Base-by-base conservation (phyloP, 805 yeast genomes). In the Saturnispora galanensis region DNA sequence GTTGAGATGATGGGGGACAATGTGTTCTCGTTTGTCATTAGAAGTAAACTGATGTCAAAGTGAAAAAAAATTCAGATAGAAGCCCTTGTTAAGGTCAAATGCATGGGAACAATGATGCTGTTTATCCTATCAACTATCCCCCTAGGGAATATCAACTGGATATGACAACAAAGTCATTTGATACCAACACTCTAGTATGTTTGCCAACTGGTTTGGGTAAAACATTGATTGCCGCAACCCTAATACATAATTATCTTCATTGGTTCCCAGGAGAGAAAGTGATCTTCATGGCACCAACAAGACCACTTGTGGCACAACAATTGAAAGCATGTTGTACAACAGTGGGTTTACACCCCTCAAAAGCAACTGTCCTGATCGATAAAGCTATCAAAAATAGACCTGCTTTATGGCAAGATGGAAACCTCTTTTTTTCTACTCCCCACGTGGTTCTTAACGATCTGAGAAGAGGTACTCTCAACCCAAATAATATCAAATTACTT, bases 141-240 rank as follows among this genome's bases (percentile, higher is more conserved):
- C 69, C 82, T 0, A 75, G 99, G 58, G 95, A 87, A 48, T 93
- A 94, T 59, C 99, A 93, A 64, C 79, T 71, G 56, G 80, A 81
- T 51, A 88, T 93, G 45, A 86, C 88, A 3, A 67, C 70, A 38
- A 74, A 77, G 46, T 81, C 96, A 0, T 66, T 93, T 32, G 78
- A 74, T 54, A 70, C 79, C 49, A 93, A 93, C 56, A 59, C 82
- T 3, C 66, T 93, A 18, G 90, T 95, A 57, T 95, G 97, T 0
- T 74, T 93, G 12, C 99, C 99, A 1, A 93, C 99, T 0, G 99
- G 99, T 52, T 69, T 89, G 60, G 99, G 99, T 34, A 93, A 93
- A 64, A 93, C 99, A 0, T 87, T 93, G 51, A 88, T 93, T 56
- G 97, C 98, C 1, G 80, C 94, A 32, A 82, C 95, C 0, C 90